Conservation (phyloP, 441 rosid genomes). For the Pelargonium australe region DNA sequence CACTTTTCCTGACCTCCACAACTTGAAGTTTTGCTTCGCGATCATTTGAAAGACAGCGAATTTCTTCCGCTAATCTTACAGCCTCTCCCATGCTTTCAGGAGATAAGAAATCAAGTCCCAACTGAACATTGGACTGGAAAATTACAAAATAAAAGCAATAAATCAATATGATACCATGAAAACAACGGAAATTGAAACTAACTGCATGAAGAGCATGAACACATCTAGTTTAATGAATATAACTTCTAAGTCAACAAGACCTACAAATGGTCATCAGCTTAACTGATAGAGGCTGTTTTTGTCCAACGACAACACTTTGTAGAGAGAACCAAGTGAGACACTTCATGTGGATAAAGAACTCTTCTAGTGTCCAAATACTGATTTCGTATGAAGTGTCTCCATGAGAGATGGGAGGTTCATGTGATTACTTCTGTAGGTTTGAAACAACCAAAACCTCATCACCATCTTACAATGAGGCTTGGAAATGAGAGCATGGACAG, state of each 20-base stretch:
- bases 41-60: conserved; percentile 75
- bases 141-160: conserved; percentile 19
- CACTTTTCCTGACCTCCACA: conserved; percentile 58
- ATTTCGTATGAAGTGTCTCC: no score
- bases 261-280: neutral
- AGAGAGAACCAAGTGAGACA: no score
- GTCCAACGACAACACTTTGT: no score
- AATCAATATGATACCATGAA: conserved; percentile 1
- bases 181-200: neutral
- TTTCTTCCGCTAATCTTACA: conserved; percentile 70
- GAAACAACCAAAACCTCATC: neutral
- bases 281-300: neutral
- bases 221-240: conserved; percentile 1
- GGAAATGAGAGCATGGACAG: conserved; percentile 4
- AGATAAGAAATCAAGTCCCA: conserved; percentile 85
- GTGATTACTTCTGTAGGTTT: neutral
- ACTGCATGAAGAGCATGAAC: neutral
- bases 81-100: conserved; percentile 91
- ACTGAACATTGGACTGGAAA: conserved; percentile 79
- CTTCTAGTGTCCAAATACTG: no score
- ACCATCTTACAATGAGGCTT: neutral
- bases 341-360: no score
- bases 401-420: no score
- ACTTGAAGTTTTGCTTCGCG: conserved; percentile 80
- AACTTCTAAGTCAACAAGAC: neutral